Conservation (phyloP, 2,329 filamentous ascomycete species). For the Trichocomaceae sp. region DNA sequence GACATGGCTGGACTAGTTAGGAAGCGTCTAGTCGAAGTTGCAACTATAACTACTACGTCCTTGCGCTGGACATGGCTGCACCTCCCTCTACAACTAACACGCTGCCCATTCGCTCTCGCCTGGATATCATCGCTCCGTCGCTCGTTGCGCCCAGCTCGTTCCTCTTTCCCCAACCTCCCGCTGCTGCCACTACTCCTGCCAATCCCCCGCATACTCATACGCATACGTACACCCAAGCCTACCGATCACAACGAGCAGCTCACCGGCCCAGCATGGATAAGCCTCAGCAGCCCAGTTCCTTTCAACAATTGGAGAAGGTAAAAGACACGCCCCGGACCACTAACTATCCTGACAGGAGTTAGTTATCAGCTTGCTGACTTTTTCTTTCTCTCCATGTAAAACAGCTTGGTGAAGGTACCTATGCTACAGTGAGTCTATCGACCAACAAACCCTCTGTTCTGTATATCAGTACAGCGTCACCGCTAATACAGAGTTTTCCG, state of each 20-base stretch:
- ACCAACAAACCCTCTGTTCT: background rate
- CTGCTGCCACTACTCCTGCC: constrained; percentile 10
- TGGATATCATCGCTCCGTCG: constrained; percentile 17
- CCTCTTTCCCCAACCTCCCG: constrained; percentile 25
- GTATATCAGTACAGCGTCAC: background rate
- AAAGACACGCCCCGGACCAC: background rate
- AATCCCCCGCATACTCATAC: constrained; percentile 14
- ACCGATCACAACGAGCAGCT: constrained; percentile 4
- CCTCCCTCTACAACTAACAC: constrained; percentile 20
- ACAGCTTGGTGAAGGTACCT: constrained; percentile 88
- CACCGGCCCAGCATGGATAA: constrained; percentile 64
- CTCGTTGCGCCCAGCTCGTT: constrained; percentile 34
- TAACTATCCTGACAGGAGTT: background rate
- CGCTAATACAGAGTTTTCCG: background rate
- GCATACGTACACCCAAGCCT: constrained; percentile 1
- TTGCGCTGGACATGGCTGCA: background rate
- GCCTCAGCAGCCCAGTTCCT: constrained; percentile 87
- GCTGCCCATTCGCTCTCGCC: constrained; percentile 18
- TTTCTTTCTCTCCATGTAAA: background rate
- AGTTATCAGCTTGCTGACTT: background rate
- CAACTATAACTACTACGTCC: background rate
- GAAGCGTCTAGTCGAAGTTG: too few species aligned
- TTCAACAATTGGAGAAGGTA: constrained; percentile 93
- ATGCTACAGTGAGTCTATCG: constrained; percentile 73
- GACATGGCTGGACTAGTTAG: too few species aligned